Evolutionary conservation across 306 rosid genomes (phyloP), one percentile per base, ranked within the genome.

Genomic region (Parietaria judaica): DNA sequence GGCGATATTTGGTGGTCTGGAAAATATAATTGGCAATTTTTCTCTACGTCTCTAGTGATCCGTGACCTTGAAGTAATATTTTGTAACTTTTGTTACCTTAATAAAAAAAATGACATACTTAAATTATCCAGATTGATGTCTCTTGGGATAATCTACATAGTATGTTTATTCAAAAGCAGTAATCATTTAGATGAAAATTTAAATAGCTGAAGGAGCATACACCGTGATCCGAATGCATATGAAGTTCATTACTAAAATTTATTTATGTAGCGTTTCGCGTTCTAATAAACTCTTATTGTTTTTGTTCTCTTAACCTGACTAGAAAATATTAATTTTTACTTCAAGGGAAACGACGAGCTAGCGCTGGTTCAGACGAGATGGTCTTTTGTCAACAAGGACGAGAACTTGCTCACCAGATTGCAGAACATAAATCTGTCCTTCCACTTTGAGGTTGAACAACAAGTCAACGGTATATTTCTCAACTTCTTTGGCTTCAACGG

Each of bases 391-490:
- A 92, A 92, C 88, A 92, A 84, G 86, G 99, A 92, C 38, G 99
- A 92, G 82, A 92, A 92, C 84, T 73, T 92, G 82, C 96, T 92
- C 58, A 92, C 99, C 8, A 88, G 96, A 70, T 74, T 92, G 80
- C 96, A 92, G 81, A 88, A 88, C 72, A 82, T 92, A 66, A 92
- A 92, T 70, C 78, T 92, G 64, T 80, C 95, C 3, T 92, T 92
- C 79, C 99, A 92, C 86, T 92, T 92, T 66, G 99, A 92, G 81
- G 95, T 88, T 68, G 99, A 92, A 72, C 99, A 92, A 68, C 96
- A 92, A 78, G 99, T 92, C 71, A 92, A 92, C 79, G 86, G 96
- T 35, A 61, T 86, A 70, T 88, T 84, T 74, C 64, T 92, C 57
- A 84, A 92, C 80, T 92, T 92, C 70, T 92, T 92, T 81, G 99